These are phyloP conservation scores for Sugiyamaella paludigena DNA, from an alignment of 1,139 yeast species.

Conservation along the genomic window DNA sequence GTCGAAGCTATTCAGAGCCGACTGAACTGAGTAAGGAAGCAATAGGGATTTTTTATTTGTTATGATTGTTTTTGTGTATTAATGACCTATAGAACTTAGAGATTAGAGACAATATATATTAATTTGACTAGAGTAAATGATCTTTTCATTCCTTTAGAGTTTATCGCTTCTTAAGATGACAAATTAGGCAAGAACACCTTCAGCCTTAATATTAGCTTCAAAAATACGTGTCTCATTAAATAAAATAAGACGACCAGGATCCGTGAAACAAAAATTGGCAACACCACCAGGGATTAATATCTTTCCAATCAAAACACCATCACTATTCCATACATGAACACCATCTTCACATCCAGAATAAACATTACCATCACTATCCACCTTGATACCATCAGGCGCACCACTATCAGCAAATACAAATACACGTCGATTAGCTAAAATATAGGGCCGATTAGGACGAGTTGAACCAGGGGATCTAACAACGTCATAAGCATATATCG, in stretches of 20 bases:
- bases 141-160: too few relatives aligned
- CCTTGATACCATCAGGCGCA: constrained; percentile 35
- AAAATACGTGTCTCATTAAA: constrained; percentile 27
- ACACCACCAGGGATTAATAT: constrained; percentile 29
- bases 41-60: too few relatives aligned
- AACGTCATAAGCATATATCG: constrained; percentile 30
- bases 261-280: constrained; percentile 32
- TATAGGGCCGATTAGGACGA: constrained; percentile 13
- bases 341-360: constrained; percentile 34
- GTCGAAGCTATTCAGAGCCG: too few relatives aligned
- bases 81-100: too few relatives aligned
- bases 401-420: constrained; percentile 32
- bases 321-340: constrained; percentile 33
- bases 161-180: too few relatives aligned
- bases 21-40: too few relatives aligned
- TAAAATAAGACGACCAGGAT: constrained; percentile 24
- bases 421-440: constrained; percentile 26
- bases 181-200: constrained; percentile 21
- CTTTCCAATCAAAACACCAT: constrained; percentile 32
- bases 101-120: too few relatives aligned
- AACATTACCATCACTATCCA: constrained; percentile 31
- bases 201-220: constrained; percentile 22
- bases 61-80: too few relatives aligned
- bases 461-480: constrained; percentile 15
- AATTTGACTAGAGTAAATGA: too few relatives aligned